Percentiles rank a stretch among this genome's conserved stretches.
phyloP scores from a whole-genome alignment of 306 rosid species.

The Rosa rugosa region DNA sequence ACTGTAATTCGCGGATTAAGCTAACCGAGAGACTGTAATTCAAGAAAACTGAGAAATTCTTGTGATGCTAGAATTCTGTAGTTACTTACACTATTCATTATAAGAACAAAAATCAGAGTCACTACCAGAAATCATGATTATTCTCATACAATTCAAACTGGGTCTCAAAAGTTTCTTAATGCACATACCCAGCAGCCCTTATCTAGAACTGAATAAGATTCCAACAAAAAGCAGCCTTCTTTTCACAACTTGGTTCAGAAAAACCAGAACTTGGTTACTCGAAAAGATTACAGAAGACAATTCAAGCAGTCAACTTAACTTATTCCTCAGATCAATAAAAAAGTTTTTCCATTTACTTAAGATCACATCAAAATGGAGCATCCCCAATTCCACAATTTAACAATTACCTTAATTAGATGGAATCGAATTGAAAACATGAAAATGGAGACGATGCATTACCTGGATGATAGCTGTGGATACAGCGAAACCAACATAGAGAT shows the following conservation, averaged over 20 bases:
- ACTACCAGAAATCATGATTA: not conserved
- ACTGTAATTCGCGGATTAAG: not conserved
- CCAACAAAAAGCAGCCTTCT: not conserved
- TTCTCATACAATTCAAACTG: not conserved
- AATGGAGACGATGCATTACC: constrained; percentile 34
- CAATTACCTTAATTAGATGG: not conserved
- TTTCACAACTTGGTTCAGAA: constrained; percentile 10
- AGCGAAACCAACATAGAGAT: constrained; percentile 72
- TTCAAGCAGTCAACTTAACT: not conserved
- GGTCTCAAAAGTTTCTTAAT: not conserved
- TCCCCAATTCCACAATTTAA: not conserved
- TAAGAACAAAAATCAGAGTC: not conserved
- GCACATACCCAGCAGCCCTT: constrained; percentile 13
- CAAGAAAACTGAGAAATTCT: not conserved
- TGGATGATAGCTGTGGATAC: constrained; percentile 78
- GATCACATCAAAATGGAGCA: constrained; percentile 2
- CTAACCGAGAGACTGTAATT: not conserved
- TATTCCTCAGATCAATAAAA: not conserved
- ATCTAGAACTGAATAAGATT: not conserved
- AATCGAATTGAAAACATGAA: not conserved
- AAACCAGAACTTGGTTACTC: constrained; percentile 8
- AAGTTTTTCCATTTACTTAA: not conserved
- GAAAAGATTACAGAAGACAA: not conserved
- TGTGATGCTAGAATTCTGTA: constrained; percentile 5
- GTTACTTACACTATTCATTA: constrained; percentile 17